phyloP scores from a whole-genome alignment of 2,329 filamentous ascomycete species.

The Xylariaceae sp. region DNA sequence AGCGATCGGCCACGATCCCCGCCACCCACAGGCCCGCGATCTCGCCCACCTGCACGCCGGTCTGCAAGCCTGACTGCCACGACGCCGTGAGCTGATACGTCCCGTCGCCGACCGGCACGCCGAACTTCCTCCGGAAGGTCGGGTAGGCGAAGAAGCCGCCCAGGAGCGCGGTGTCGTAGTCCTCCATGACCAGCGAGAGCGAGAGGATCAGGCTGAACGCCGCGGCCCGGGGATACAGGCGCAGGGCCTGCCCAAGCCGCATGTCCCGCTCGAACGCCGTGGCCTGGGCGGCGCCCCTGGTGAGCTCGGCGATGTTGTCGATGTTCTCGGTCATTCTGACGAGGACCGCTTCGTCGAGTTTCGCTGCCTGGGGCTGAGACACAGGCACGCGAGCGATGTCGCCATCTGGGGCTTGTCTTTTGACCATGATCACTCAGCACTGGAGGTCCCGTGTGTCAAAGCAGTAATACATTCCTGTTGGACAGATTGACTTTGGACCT shows the following conservation, averaged over 20 bases:
- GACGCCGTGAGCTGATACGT: neutral
- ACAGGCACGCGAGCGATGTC: too few relatives aligned
- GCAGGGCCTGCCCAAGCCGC: neutral
- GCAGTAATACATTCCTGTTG: too few relatives aligned
- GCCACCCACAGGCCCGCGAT: constrained; percentile 37
- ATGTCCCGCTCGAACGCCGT: neutral
- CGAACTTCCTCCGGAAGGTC: constrained; percentile 25
- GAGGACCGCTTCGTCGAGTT: too few relatives aligned
- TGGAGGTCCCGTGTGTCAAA: too few relatives aligned
- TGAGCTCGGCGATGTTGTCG: too few relatives aligned
- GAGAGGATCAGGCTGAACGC: constrained; percentile 18
- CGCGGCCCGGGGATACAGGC: constrained; percentile 2
- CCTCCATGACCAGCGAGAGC: constrained; percentile 24
- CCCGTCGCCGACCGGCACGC: constrained; percentile 17
- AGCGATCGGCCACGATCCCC: constrained; percentile 33
- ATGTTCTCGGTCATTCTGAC: too few relatives aligned
- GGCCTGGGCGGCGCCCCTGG: constrained; percentile 1
- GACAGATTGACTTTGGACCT: too few relatives aligned
- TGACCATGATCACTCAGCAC: too few relatives aligned
- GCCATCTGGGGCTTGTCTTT: too few relatives aligned
- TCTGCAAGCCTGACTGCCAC: constrained; percentile 1
- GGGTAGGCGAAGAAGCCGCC: constrained; percentile 29
- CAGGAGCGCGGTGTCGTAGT: constrained; percentile 23
- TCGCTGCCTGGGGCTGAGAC: too few relatives aligned
- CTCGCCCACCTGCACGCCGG: constrained; percentile 25